Conservation (phyloP, 768 basidiomycete genomes). For the Mycena kentingensis region DNA sequence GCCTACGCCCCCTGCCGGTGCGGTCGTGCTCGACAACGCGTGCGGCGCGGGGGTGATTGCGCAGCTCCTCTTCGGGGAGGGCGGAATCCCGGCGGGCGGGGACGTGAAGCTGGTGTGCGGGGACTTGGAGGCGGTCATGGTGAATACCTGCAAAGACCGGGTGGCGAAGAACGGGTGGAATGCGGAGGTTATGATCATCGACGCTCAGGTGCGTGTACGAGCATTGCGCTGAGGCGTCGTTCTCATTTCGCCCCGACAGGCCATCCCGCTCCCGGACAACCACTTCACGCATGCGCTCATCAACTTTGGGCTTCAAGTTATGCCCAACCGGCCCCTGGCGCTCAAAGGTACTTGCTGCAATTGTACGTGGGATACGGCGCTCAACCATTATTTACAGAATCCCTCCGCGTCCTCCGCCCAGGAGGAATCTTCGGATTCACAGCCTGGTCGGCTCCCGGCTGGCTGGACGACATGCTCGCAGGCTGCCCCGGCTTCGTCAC, state of each 20-base stretch:
- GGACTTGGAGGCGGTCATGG: background rate
- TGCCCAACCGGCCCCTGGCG: background rate
- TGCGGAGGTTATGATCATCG: background rate
- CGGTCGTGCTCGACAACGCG: background rate
- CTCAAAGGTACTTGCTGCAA: background rate
- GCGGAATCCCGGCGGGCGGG: background rate
- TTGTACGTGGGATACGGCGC: no score
- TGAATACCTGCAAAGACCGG: background rate
- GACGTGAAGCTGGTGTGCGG: background rate
- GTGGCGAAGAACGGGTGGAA: background rate
- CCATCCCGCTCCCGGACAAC: background rate
- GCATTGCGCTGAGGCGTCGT: no score
- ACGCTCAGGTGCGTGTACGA: background rate
- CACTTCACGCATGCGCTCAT: background rate
- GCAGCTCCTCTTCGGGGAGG: background rate
- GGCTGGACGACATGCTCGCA: background rate
- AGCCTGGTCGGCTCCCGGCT: constrained; percentile 7
- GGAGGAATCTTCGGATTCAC: constrained; percentile 7
- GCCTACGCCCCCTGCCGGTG: background rate
- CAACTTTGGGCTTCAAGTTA: background rate
- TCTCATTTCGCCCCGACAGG: background rate
- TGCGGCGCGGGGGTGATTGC: background rate
- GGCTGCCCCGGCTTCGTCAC: background rate
- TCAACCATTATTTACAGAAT: background rate
- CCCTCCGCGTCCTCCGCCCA: constrained; percentile 12